phyloP scores from a whole-genome alignment of 169 alveolate genomes.

The Eimeria tenella region DNA sequence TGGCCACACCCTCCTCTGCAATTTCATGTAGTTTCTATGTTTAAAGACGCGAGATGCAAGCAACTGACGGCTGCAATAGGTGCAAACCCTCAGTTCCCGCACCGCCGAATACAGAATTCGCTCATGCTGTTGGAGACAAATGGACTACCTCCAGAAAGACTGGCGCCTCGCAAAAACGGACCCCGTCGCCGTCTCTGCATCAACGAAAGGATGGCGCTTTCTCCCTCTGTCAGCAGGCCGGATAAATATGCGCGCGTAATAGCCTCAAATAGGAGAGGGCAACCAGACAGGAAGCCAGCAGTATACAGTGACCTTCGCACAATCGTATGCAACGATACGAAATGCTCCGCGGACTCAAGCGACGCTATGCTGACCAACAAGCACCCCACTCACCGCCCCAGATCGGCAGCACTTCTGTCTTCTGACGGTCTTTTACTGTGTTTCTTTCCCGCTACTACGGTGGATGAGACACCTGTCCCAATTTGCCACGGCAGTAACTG shows the following conservation, averaged over 20 bases:
- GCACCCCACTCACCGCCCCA: slow-evolving; percentile 22
- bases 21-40: slow-evolving; percentile 34
- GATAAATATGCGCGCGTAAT: neutral
- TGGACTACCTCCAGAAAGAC: neutral
- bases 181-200: slow-evolving; percentile 51
- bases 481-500: slow-evolving; percentile 17
- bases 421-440: neutral
- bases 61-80: slow-evolving; percentile 60
- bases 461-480: slow-evolving; percentile 59
- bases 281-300: too few relatives aligned
- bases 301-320: too few relatives aligned
- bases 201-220: neutral
- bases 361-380: slow-evolving; percentile 14
- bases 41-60: slow-evolving; percentile 50
- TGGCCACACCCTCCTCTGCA: slow-evolving; percentile 50
- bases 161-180: neutral
- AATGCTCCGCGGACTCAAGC: slow-evolving; percentile 9
- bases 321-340: too few relatives aligned
- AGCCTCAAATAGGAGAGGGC: slow-evolving; percentile 1
- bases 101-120: slow-evolving; percentile 21
- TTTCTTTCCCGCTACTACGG: neutral
- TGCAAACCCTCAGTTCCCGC: slow-evolving; percentile 72
- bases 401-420: slow-evolving; percentile 9
- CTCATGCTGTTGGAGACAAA: slow-evolving; percentile 47
- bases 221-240: slow-evolving; percentile 2